Percentiles rank a stretch among this genome's conserved stretches.
phyloP scores from a whole-genome alignment of 2,329 filamentous ascomycete genomes.

The Erysiphe pulchra region DNA sequence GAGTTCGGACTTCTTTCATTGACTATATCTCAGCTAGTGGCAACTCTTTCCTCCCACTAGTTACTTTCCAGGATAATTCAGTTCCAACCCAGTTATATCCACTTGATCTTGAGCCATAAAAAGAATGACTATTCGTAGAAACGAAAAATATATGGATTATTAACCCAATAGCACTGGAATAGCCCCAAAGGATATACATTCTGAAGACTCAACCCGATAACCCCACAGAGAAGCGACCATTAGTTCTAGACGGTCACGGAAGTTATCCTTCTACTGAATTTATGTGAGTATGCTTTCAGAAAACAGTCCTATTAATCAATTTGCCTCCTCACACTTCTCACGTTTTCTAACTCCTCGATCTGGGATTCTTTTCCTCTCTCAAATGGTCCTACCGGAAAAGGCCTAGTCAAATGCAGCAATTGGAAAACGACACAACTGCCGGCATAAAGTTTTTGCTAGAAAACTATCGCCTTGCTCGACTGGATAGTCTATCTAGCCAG shows the following conservation, averaged over 20 bases:
- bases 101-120: not conserved
- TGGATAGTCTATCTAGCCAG: not conserved
- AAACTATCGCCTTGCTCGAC: not conserved
- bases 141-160: not conserved
- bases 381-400: not conserved
- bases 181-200: not conserved
- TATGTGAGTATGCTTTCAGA: not conserved
- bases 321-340: not conserved
- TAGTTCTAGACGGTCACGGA: not conserved
- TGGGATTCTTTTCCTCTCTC: not conserved
- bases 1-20: not conserved
- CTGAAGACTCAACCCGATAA: not conserved
- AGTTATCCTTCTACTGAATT: not conserved
- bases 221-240: not conserved
- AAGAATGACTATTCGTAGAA: not conserved
- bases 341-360: not conserved
- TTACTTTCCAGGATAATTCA: not conserved
- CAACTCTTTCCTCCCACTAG: not conserved
- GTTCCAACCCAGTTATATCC: not conserved
- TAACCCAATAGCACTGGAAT: not conserved
- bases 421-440: not conserved
- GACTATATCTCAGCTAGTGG: slow-evolving; percentile 1
- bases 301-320: not conserved
- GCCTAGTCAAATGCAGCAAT: not conserved
- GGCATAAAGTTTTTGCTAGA: not conserved